Conservation (phyloP, 2,329 filamentous ascomycete species). For the Achaetomium macrosporum region DNA sequence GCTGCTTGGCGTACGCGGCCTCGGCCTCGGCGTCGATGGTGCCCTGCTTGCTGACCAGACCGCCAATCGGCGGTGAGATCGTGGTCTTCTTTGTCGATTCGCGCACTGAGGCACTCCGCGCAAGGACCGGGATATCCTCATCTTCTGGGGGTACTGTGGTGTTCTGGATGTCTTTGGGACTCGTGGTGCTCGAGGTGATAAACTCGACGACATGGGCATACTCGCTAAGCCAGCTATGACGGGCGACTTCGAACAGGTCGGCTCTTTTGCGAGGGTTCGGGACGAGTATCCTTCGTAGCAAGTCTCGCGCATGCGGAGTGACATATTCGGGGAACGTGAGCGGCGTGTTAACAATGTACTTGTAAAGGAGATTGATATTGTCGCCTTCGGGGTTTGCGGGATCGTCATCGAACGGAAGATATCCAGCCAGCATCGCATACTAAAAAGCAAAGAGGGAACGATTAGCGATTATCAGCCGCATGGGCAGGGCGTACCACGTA, state of each 20-base stretch:
- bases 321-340: constrained; percentile 98
- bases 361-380: constrained; percentile 98
- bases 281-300: constrained; percentile 87
- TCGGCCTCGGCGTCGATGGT: constrained; percentile 65
- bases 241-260: constrained; percentile 92
- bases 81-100: constrained; percentile 68
- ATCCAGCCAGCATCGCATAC: constrained; percentile 98
- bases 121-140: constrained; percentile 56
- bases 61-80: constrained; percentile 47
- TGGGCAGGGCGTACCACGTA: constrained; percentile 44
- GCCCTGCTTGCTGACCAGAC: constrained; percentile 66
- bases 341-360: constrained; percentile 96
- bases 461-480: background rate
- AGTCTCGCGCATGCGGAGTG: constrained; percentile 88
- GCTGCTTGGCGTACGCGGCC: constrained; percentile 50
- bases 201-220: constrained; percentile 95
- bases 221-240: constrained; percentile 96
- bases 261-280: constrained; percentile 92
- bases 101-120: constrained; percentile 87
- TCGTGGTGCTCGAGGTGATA: constrained; percentile 92
- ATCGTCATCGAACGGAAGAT: constrained; percentile 96
- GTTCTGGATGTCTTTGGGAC: constrained; percentile 76
- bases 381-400: constrained; percentile 97
- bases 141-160: constrained; percentile 60
- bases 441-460: constrained; percentile 37